These are phyloP conservation scores for Pythium brachiatum DNA, from an alignment of 352 stramenopile genomes.

Conservation along the genomic window DNA sequence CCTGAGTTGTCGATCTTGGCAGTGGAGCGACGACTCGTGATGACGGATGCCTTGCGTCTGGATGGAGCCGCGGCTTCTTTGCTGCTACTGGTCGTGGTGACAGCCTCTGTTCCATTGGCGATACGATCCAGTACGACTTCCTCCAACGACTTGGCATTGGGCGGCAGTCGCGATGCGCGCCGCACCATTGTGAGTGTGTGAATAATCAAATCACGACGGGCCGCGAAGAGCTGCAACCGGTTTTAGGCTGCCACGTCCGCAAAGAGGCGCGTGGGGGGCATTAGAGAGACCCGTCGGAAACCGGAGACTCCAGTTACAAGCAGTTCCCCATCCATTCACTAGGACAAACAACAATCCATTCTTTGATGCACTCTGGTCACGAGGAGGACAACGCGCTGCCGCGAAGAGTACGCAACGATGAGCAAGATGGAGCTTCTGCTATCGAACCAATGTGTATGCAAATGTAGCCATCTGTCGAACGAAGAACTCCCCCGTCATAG, in stretches of 20 bases:
- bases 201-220: not conserved
- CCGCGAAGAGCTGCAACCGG: not conserved
- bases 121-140: slow-evolving; percentile 62
- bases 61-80: not conserved
- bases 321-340: not conserved
- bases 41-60: slow-evolving; percentile 4
- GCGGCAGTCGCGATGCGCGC: slow-evolving; percentile 49
- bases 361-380: not conserved
- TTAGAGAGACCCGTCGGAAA: not conserved
- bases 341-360: too few relatives aligned
- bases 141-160: slow-evolving; percentile 59
- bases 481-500: slow-evolving; percentile 9
- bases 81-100: not conserved
- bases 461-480: slow-evolving; percentile 8
- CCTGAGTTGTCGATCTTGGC: not conserved
- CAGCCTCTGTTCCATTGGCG: slow-evolving; percentile 14
- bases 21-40: not conserved
- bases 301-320: not conserved
- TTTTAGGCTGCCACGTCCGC: not conserved
- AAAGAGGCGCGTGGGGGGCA: not conserved
- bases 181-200: slow-evolving; percentile 44
- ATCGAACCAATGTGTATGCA: too few relatives aligned
- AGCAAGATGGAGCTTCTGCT: too few relatives aligned
- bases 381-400: too few relatives aligned
- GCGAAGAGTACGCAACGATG: too few relatives aligned